Base-by-base conservation (phyloP, 805 yeast genomes). In the Tetrapisispora namnaoensis region DNA sequence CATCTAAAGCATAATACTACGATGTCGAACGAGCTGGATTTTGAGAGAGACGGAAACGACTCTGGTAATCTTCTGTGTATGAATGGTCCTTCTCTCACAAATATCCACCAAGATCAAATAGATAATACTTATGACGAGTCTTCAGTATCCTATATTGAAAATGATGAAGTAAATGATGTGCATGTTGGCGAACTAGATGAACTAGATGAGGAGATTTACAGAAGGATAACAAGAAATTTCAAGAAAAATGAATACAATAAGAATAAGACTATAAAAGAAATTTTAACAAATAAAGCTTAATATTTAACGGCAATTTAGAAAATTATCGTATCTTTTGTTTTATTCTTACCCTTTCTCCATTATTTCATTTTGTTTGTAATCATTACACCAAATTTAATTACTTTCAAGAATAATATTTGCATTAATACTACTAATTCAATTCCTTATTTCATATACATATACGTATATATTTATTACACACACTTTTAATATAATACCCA, bases 181-280 rank as follows among this genome's bases (percentile, higher is more conserved):
- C 53, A 55, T 22, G 50, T 62, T 20, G 63, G 54, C 13, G 67
- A 62, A 17, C 49, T 60, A 38, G 68, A 63, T 47, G 65, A 58
- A 37, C 45, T 63, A 22, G 67, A 63, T 44, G 66, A 62, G 48
- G 65, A 59, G 46, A 51, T 63, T 47, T 63, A 62, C 46, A 56
- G 51, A 17, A 55, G 63, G 28, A 41, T 62, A 3, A 32, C 37
- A 14, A 32, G 20, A 18, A 35, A 42, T 8, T 17, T 10, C 11
- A 14, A n/a, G 9, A 28, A 30, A 18, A 20, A 24, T 13, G 27
- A 42, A 10, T 30, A 28, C 10, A 30, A 4, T 22, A 42, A 18
- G 10, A 42, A 42, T 20, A 42, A 18, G 35, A 42, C 24, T 10
- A 42, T 42, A 28, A 42, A 42, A 22, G 30, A 42, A 30, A 42